phyloP scores from a whole-genome alignment of 768 basidiomycete genomes.

The Suillus clintonianus region DNA sequence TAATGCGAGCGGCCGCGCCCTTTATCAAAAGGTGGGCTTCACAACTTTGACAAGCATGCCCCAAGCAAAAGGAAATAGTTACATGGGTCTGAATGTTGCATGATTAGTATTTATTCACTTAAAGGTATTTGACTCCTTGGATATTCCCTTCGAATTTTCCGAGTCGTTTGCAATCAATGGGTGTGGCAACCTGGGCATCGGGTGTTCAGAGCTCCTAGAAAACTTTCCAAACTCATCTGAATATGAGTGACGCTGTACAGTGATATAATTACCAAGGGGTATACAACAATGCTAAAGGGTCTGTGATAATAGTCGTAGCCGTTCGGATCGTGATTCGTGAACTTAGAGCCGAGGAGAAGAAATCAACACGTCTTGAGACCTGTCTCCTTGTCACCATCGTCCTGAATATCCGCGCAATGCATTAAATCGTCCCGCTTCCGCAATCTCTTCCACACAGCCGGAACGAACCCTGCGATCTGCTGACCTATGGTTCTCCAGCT shows the following conservation, averaged over 20 bases:
- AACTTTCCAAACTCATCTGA: background rate
- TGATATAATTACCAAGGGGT: background rate
- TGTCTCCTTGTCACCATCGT: background rate
- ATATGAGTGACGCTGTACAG: background rate
- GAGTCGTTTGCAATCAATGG: no score
- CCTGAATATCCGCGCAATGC: background rate
- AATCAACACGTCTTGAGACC: background rate
- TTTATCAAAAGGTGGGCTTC: constrained; percentile 26
- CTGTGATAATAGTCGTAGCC: background rate
- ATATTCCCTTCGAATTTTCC: no score
- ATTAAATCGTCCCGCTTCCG: background rate
- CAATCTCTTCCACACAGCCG: background rate
- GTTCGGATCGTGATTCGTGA: background rate
- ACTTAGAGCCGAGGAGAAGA: background rate
- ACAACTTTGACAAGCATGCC: constrained; percentile 11
- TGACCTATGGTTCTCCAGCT: background rate
- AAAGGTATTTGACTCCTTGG: no score
- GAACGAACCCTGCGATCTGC: background rate
- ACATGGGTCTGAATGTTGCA: constrained; percentile 30
- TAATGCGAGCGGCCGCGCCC: constrained; percentile 16
- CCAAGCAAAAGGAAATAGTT: constrained; percentile 13
- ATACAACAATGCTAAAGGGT: background rate
- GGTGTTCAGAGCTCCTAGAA: background rate
- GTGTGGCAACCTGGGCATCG: background rate
- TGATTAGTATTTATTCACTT: background rate